These are phyloP conservation scores for Talaromyces islandicus DNA, from an alignment of 2,329 filamentous ascomycete genomes.

Conservation along the genomic window DNA sequence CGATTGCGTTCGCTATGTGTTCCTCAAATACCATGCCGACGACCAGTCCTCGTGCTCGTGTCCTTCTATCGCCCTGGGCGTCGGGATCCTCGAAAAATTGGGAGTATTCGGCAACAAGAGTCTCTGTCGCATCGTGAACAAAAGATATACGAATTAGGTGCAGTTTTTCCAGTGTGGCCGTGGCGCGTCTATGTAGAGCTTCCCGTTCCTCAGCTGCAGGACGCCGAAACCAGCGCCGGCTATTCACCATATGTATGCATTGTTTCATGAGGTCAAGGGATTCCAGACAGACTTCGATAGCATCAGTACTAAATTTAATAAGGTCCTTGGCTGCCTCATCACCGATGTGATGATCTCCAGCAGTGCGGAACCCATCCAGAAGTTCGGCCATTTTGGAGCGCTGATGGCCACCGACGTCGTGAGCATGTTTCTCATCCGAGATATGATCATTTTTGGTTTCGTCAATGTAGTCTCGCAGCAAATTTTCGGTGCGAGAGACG, in stretches of 20 bases:
- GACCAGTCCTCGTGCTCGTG: constrained; percentile 25
- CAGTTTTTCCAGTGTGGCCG: constrained; percentile 20
- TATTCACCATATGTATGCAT: constrained; percentile 25
- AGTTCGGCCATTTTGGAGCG: constrained; percentile 28
- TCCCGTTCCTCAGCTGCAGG: constrained; percentile 17
- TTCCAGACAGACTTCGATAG: constrained; percentile 23
- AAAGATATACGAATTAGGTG: constrained; percentile 18
- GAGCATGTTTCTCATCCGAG: background rate
- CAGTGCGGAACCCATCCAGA: constrained; percentile 32
- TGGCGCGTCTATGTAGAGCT: constrained; percentile 16
- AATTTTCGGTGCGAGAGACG: constrained; percentile 2
- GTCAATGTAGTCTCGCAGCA: constrained; percentile 13
- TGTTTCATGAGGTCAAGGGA: constrained; percentile 17
- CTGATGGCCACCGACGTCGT: constrained; percentile 24
- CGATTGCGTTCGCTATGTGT: constrained; percentile 26
- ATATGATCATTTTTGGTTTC: constrained; percentile 1
- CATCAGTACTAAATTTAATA: constrained; percentile 18
- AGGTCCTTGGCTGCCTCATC: constrained; percentile 29
- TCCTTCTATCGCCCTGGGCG: background rate
- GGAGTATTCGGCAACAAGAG: constrained; percentile 34
- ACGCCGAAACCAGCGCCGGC: constrained; percentile 21
- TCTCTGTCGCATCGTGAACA: constrained; percentile 33
- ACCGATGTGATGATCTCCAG: constrained; percentile 29
- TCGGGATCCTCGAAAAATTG: constrained; percentile 35
- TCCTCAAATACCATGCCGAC: constrained; percentile 46